Conservation (phyloP, 768 basidiomycete genomes). For the Leccinum ochraceum region DNA sequence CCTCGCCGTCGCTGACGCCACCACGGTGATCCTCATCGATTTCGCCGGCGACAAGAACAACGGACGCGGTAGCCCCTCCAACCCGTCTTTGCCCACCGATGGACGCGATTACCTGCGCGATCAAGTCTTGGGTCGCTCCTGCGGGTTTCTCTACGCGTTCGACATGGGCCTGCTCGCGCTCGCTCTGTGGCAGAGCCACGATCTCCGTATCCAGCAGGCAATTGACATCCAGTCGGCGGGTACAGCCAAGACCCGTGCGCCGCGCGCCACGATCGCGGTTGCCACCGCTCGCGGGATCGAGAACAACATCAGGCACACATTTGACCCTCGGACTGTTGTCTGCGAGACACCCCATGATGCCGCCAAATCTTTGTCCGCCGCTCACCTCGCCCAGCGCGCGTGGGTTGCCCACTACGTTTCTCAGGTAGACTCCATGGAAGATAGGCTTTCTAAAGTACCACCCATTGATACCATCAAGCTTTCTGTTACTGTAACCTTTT, state of each 20-base stretch:
- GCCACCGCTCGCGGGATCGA: conserved; percentile 12
- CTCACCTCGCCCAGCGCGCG: conserved; percentile 30
- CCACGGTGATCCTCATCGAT: conserved; percentile 30
- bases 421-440: conserved; percentile 24
- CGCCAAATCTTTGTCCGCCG: conserved; percentile 4
- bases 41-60: conserved; percentile 34
- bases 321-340: conserved; percentile 1
- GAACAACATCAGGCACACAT: conserved; percentile 19
- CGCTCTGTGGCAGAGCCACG: conserved; percentile 30
- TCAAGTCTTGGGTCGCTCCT: conserved; percentile 29
- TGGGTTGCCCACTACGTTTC: conserved; percentile 35
- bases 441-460: conserved; percentile 20
- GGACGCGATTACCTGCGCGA: conserved; percentile 32
- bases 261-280: conserved; percentile 19
- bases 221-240: too few species aligned
- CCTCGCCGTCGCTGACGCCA: conserved; percentile 30
- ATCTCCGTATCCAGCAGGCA: conserved; percentile 5
- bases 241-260: conserved; percentile 14
- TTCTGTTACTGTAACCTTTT: conserved; percentile 18
- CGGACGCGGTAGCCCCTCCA: conserved; percentile 31
- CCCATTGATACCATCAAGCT: conserved; percentile 31
- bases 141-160: conserved; percentile 33
- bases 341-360: conserved; percentile 8
- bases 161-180: conserved; percentile 33
- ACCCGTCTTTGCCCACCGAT: conserved; percentile 13